phyloP scores from a whole-genome alignment of 495 filamentous ascomycete species.

The Hypomontagnella monticulosa region DNA sequence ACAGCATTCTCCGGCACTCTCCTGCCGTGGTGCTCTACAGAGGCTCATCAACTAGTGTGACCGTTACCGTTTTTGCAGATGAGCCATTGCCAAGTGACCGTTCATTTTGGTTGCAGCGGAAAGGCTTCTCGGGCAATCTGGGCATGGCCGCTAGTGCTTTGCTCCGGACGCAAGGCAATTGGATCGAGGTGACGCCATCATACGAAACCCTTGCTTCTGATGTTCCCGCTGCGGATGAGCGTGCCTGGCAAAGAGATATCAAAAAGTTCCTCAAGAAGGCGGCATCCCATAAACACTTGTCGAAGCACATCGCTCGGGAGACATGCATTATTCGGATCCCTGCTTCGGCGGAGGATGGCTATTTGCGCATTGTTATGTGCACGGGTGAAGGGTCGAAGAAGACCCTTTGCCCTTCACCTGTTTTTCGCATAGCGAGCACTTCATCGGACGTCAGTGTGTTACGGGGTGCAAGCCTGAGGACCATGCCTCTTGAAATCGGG shows the following conservation, averaged over 20 bases:
- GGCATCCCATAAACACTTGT: constrained; percentile 46
- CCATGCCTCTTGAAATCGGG: constrained; percentile 70
- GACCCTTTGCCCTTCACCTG: constrained; percentile 68
- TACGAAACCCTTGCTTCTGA: constrained; percentile 56
- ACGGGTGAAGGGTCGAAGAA: constrained; percentile 57
- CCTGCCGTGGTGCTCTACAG: constrained; percentile 70
- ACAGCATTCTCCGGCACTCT: constrained; percentile 73
- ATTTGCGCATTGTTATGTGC: constrained; percentile 72
- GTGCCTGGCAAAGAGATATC: constrained; percentile 74
- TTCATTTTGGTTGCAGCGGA: constrained; percentile 71
- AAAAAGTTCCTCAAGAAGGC: constrained; percentile 64
- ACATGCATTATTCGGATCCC: constrained; percentile 72
- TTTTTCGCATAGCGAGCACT: constrained; percentile 71
- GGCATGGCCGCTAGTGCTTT: constrained; percentile 73
- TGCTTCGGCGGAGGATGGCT: constrained; percentile 69
- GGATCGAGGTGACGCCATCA: constrained; percentile 72
- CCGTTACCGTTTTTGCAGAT: constrained; percentile 70
- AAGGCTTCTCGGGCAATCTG: constrained; percentile 72
- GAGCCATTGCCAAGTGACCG: constrained; percentile 64
- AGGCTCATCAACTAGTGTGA: constrained; percentile 68
- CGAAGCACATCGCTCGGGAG: constrained; percentile 64
- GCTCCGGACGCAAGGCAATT: constrained; percentile 62
- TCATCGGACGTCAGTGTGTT: constrained; percentile 66
- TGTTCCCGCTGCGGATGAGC: constrained; percentile 61
- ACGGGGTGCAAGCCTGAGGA: constrained; percentile 70